These are phyloP conservation scores for Cordyceps tenuipes DNA, from an alignment of 2,329 filamentous ascomycete species.

Conservation along the genomic window DNA sequence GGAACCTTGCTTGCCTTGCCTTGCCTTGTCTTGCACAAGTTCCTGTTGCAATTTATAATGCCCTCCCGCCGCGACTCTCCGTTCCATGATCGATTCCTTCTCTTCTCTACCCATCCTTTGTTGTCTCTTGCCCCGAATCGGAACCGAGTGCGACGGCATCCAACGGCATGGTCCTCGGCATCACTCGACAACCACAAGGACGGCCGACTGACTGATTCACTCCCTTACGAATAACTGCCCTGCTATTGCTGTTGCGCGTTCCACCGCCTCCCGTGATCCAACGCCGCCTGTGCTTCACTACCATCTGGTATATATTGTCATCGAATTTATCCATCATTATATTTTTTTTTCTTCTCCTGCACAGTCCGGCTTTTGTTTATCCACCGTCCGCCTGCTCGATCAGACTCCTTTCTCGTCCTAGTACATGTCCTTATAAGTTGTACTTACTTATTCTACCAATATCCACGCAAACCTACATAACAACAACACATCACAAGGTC, in stretches of 20 bases:
- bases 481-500: neutral
- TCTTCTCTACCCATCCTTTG: constrained; percentile 7
- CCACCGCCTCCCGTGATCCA: neutral
- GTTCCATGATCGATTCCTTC: neutral
- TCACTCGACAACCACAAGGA: neutral
- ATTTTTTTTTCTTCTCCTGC: neutral
- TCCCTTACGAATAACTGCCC: too few species aligned
- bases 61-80: neutral
- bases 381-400: neutral
- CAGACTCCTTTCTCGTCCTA: constrained; percentile 11
- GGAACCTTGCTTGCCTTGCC: neutral
- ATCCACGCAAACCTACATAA: neutral
- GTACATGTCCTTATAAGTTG: constrained; percentile 18
- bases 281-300: neutral
- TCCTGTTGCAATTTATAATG: constrained; percentile 9
- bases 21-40: neutral
- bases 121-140: neutral
- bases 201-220: neutral
- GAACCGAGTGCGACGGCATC: neutral
- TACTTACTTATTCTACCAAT: constrained; percentile 11
- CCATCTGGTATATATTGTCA: constrained; percentile 8
- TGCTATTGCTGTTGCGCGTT: neutral
- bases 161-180: neutral
- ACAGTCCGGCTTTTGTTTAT: neutral
- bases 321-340: constrained; percentile 8